phyloP scores from a whole-genome alignment of 2,329 filamentous ascomycete genomes.

The Cercospora beticola region DNA sequence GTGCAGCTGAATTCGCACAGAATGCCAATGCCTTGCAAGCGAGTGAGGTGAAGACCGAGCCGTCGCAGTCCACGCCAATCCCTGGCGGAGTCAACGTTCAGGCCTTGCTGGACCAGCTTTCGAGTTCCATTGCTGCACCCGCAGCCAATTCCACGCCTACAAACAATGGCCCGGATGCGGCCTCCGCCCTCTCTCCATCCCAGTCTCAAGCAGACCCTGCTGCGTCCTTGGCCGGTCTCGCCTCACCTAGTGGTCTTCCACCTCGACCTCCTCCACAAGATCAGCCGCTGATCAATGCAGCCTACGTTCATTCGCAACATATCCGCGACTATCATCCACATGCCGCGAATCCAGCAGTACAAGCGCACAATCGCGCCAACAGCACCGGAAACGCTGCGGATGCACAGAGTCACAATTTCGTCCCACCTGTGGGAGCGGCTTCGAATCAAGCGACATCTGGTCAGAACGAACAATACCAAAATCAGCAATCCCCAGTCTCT shows the following conservation, averaged over 20 bases:
- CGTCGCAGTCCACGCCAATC: slow-evolving; percentile 16
- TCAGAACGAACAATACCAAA: slow-evolving; percentile 7
- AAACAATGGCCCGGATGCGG: slow-evolving; percentile 37
- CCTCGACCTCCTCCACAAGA: slow-evolving; percentile 52
- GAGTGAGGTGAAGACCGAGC: slow-evolving; percentile 19
- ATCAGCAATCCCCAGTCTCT: slow-evolving; percentile 11
- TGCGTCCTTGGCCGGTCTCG: slow-evolving; percentile 35
- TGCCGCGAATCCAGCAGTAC: slow-evolving; percentile 41
- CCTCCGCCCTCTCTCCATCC: slow-evolving; percentile 31
- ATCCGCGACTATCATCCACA: slow-evolving; percentile 53
- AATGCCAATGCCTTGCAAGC: slow-evolving; percentile 28
- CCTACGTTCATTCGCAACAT: slow-evolving; percentile 50
- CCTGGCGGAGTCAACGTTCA: slow-evolving; percentile 46
- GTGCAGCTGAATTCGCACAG: slow-evolving; percentile 16
- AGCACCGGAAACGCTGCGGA: slow-evolving; percentile 32
- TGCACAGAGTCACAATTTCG: slow-evolving; percentile 19
- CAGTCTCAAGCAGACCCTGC: slow-evolving; percentile 31
- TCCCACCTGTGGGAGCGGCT: slow-evolving; percentile 14
- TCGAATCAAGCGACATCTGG: slow-evolving; percentile 2
- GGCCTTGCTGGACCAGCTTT: slow-evolving; percentile 47
- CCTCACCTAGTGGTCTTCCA: slow-evolving; percentile 46
- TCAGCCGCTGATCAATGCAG: slow-evolving; percentile 49
- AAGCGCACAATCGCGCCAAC: slow-evolving; percentile 30
- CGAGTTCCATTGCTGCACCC: slow-evolving; percentile 34
- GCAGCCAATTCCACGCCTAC: slow-evolving; percentile 28